Evolutionary conservation across 2,329 filamentous ascomycete genomes (phyloP), one percentile per base, ranked within the genome.

Genomic region (Corynespora cassiicola): DNA sequence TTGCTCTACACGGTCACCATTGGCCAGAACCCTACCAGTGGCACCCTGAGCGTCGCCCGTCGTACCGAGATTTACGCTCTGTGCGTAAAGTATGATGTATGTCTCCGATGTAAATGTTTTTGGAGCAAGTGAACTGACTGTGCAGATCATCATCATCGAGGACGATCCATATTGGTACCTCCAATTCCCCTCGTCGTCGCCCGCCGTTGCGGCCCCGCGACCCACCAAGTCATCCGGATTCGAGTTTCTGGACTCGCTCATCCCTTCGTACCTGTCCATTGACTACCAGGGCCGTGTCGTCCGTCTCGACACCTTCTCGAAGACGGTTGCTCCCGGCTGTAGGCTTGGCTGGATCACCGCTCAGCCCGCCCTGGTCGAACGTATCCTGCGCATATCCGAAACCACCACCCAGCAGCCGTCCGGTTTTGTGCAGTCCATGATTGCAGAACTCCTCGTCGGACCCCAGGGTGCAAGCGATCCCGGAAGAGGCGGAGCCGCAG

Each of bases 111-210:
- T n/a, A n/a, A n/a, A n/a, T n/a, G n/a, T n/a, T n/a, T n/a, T n/a
- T n/a, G n/a, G n/a, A n/a, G n/a, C n/a, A n/a, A n/a, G n/a, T n/a
- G n/a, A n/a, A n/a, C n/a, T n/a, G n/a, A n/a, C n/a, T n/a, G n/a
- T n/a, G n/a, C n/a, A n/a, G n/a, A 80, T 96, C 47, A 81, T 96
- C 58, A 96, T 96, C 50, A 73, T 95, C 46, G 92, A 97, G 68
- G 92, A 97, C 57, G 91, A 96, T 47, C 92, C 92, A 5, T 96
- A 96, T 73, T 96, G 90, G 88, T 92, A 94, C 66, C 77, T 97
- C 7, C 92, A 96, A 65, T 96, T 82, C 68, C 89, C 90, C 0
- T 87, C 87, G 1, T 85, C 87, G 0, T 79, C 72, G 7, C 62
- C 73, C 34, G 58, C 52, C 22, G 40, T 28, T 33, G 54, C 39